Evolutionary conservation across 2,329 filamentous ascomycete species (phyloP).

Genomic region (Colletotrichum plurivorum): DNA sequence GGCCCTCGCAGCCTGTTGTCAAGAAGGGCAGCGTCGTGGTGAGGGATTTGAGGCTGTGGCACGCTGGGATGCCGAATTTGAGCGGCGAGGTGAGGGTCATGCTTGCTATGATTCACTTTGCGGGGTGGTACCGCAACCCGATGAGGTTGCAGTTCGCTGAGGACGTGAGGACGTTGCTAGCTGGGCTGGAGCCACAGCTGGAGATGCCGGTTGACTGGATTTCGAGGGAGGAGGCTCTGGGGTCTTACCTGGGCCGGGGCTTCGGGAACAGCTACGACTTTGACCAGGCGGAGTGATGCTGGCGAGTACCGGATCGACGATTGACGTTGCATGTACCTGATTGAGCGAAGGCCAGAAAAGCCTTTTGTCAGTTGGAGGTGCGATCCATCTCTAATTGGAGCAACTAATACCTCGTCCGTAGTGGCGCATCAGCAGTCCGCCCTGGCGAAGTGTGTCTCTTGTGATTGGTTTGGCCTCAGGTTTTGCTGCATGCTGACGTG

Average conservation of each 20-base stretch:
- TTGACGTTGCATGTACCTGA: too few species aligned
- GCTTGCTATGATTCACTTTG: constrained; percentile 73
- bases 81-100: constrained; percentile 66
- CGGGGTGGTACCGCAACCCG: constrained; percentile 68
- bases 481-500: neutral
- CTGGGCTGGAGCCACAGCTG: constrained; percentile 54
- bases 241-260: constrained; percentile 66
- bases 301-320: neutral
- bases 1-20: constrained; percentile 65
- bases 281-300: constrained; percentile 56
- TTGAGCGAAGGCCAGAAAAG: too few species aligned
- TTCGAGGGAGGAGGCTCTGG: constrained; percentile 55
- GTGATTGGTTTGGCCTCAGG: constrained; percentile 10
- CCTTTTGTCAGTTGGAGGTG: neutral
- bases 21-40: constrained; percentile 70
- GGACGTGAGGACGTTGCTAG: constrained; percentile 61
- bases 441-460: neutral
- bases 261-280: constrained; percentile 77
- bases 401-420: neutral
- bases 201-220: constrained; percentile 67
- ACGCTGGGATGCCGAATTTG: constrained; percentile 73
- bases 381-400: neutral
- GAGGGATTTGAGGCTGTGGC: constrained; percentile 74
- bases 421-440: neutral
- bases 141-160: constrained; percentile 70